These are phyloP conservation scores for Mortierella sp. DNA, from an alignment of 371 early-diverging fungal genomes.

Conservation along the genomic window DNA sequence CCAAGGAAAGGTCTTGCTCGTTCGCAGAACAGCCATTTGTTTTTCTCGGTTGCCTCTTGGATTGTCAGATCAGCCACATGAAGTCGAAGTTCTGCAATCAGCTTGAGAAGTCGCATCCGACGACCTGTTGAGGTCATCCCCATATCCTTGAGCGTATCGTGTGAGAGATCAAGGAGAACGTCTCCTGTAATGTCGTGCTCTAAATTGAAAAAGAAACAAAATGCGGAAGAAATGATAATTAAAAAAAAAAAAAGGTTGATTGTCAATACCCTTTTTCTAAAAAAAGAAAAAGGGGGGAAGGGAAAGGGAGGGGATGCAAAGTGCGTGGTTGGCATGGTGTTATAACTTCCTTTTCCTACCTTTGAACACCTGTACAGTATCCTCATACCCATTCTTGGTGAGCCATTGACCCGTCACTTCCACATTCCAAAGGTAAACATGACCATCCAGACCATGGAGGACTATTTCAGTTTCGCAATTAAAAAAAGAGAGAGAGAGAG, in stretches of 20 bases:
- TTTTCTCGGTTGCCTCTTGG: conserved; percentile 38
- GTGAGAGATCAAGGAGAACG: conserved; percentile 52
- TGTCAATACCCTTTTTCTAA: not conserved
- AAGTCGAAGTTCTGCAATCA: conserved; percentile 45
- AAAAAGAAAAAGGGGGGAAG: not conserved
- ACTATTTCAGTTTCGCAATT: conserved; percentile 4
- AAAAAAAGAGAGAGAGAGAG: not conserved
- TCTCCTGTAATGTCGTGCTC: conserved; percentile 55
- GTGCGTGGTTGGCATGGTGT: too few species aligned
- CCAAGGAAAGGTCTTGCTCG: not conserved
- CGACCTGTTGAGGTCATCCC: conserved; percentile 44
- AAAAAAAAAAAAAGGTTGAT: too few species aligned
- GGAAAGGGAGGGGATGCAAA: not conserved
- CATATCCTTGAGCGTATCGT: conserved; percentile 56
- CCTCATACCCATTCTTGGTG: conserved; percentile 44
- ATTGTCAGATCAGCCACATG: conserved; percentile 41
- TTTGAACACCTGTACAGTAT: conserved; percentile 36
- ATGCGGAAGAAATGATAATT: not conserved
- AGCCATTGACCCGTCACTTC: conserved; percentile 48
- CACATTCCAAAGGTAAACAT: conserved; percentile 48
- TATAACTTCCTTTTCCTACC: too few species aligned
- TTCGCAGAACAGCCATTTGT: not conserved
- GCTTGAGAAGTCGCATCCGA: conserved; percentile 45
- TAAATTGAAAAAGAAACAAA: not conserved
- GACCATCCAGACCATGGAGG: conserved; percentile 26